Evolutionary conservation across 2,329 filamentous ascomycete genomes (phyloP).

Genomic region (Claviceps sp.): DNA sequence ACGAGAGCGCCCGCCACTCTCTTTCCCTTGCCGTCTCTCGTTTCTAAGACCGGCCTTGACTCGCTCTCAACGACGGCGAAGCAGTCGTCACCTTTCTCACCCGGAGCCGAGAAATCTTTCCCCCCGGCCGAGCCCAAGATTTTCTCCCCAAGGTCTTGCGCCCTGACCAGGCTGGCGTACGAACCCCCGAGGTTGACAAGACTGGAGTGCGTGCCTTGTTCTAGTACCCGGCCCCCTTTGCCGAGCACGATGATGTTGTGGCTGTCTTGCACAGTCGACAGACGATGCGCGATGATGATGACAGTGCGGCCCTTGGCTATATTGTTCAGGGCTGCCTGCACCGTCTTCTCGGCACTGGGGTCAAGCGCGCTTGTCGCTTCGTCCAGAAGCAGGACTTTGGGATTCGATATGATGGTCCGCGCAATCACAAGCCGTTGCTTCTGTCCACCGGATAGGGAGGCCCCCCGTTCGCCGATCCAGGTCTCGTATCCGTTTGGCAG

Average conservation of each 20-base stretch:
- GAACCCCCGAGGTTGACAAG: slow-evolving; percentile 34
- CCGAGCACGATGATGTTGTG: slow-evolving; percentile 54
- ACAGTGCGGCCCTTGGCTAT: slow-evolving; percentile 46
- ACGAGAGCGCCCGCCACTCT: not conserved
- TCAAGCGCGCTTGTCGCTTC: slow-evolving; percentile 52
- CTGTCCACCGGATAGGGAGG: slow-evolving; percentile 53
- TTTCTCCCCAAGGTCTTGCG: slow-evolving; percentile 24
- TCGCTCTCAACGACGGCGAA: not conserved
- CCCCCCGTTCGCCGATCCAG: slow-evolving; percentile 49
- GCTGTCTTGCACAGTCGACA: slow-evolving; percentile 46
- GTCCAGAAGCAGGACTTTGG: slow-evolving; percentile 51
- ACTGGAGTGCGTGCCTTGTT: slow-evolving; percentile 48
- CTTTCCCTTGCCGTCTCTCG: not conserved
- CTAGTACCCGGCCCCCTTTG: slow-evolving; percentile 40
- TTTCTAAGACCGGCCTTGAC: not conserved
- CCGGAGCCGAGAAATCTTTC: slow-evolving; percentile 6
- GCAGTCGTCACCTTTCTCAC: slow-evolving; percentile 4
- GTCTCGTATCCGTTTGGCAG: slow-evolving; percentile 46
- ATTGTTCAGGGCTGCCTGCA: slow-evolving; percentile 42
- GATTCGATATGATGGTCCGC: slow-evolving; percentile 50
- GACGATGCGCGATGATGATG: slow-evolving; percentile 49
- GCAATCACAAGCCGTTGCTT: slow-evolving; percentile 55
- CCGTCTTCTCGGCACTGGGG: slow-evolving; percentile 32
- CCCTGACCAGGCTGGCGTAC: slow-evolving; percentile 37
- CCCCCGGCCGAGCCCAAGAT: not conserved